These are phyloP conservation scores for Candida glaebosa DNA, from an alignment of 805 yeast species.

Conservation along the genomic window DNA sequence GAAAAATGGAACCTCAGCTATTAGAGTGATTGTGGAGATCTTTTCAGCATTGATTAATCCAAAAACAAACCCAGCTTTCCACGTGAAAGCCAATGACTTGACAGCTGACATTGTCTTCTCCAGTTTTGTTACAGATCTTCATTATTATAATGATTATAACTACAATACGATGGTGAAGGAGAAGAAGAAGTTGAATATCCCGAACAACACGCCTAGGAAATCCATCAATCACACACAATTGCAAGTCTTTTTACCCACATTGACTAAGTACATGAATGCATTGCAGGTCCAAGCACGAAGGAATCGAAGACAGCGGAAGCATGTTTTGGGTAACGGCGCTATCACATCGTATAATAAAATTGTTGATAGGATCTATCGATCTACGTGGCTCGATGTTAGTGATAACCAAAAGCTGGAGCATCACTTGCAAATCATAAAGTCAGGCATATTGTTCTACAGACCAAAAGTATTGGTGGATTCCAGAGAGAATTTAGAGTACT, in stretches of 20 bases:
- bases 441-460: conserved; percentile 27
- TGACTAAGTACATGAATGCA: conserved; percentile 21
- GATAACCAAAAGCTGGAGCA: conserved; percentile 12
- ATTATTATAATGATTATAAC: conserved; percentile 27
- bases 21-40: conserved; percentile 24
- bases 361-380: conserved; percentile 19
- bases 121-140: conserved; percentile 24
- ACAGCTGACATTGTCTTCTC: conserved; percentile 29
- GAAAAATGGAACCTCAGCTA: conserved; percentile 14
- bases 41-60: conserved; percentile 19
- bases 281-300: conserved; percentile 12
- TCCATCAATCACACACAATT: conserved; percentile 25
- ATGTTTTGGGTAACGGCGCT: conserved; percentile 8
- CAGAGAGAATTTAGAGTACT: conserved; percentile 14
- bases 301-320: conserved; percentile 3
- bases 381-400: conserved; percentile 22
- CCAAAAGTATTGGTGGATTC: conserved; percentile 21
- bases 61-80: conserved; percentile 13
- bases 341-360: conserved; percentile 23
- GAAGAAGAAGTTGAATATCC: conserved; percentile 12
- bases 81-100: conserved; percentile 22
- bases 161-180: conserved; percentile 15
- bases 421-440: conserved; percentile 24
- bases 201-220: conserved; percentile 23
- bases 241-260: conserved; percentile 15